Evolutionary conservation across 306 rosid genomes (phyloP), one percentile per base, ranked within the genome.

Genomic region (Hippophae rhamnoides): DNA sequence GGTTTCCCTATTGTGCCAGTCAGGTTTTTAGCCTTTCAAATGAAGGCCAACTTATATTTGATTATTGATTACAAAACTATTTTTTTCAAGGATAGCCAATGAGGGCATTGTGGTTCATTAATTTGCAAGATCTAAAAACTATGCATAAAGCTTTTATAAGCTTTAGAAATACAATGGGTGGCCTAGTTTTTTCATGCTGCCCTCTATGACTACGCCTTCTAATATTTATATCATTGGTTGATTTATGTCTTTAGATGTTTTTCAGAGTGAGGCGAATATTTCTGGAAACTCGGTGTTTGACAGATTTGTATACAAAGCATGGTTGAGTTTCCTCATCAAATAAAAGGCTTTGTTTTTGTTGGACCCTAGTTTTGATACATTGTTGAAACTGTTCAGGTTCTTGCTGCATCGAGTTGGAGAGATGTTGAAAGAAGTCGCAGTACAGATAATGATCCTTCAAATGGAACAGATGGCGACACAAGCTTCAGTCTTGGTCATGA

Each of bases 381-480:
- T 57, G 45, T 58, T 56, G 46, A 72, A 64, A 70, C 56, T 72
- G 13, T 62, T 61, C 68, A 92, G 98, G 86, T 87, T 72, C 98
- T 92, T 83, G 93, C 98, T 46, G 79, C 90, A 6, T 80, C 95
- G 59, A 50, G 60, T 66, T 78, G 96, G 77, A 85, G 63, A 63
- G 63, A 49, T 57, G 58, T 50, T 56, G 84, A 85, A 72, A 67
- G 43, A 62, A 76, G 56, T 59, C 72, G 67, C 61, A 62, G 59
- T 58, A 59, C 72, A 47, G 77, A 66, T 52, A 76, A 65, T 74
- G 89, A 92, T 73, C 57, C 62, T n/a, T 60, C 61, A 71, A 74
- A 67, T 72, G 80, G 71, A 68, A 63, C 61, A 51, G 94, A 90
- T 41, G 82, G 83, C 56, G 96, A 79, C 47, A 43, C 72, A 55